Evolutionary conservation across 345 rosid genomes (phyloP).

Genomic region (Garcia nutans): DNA sequence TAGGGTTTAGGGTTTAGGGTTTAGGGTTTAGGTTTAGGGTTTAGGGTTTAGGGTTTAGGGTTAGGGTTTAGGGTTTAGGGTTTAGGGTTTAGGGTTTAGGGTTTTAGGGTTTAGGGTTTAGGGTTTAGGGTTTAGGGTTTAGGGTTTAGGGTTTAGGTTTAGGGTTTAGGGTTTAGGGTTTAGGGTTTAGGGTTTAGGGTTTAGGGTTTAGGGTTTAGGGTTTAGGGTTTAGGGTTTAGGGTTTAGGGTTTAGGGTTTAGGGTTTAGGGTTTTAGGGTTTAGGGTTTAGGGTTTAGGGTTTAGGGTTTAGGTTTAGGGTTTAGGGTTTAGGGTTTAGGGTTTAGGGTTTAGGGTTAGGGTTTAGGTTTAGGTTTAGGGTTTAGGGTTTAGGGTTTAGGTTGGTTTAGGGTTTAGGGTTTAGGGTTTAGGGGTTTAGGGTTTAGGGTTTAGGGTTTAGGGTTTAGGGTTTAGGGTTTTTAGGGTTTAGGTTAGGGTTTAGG

Average conservation of each 20-base stretch:
- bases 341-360: constrained; percentile 17
- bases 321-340: constrained; percentile 22
- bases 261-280: constrained; percentile 14
- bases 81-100: constrained; percentile 21
- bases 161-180: constrained; percentile 7
- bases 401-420: constrained; percentile 7
- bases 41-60: constrained; percentile 23
- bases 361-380: not conserved
- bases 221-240: too few species aligned
- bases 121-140: constrained; percentile 16
- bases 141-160: constrained; percentile 11
- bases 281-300: constrained; percentile 14
- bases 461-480: constrained; percentile 8
- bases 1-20: constrained; percentile 20
- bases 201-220: constrained; percentile 2
- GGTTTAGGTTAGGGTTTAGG: constrained; percentile 11
- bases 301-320: constrained; percentile 25
- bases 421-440: not conserved
- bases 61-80: constrained; percentile 8
- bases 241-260: constrained; percentile 23
- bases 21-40: not conserved
- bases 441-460: constrained; percentile 13
- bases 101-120: constrained; percentile 21
- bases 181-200: constrained; percentile 23
- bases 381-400: not conserved